Evolutionary conservation across 768 basidiomycete species (phyloP), one percentile per base, ranked within the genome.

Genomic region (Trametes gibbosa): DNA sequence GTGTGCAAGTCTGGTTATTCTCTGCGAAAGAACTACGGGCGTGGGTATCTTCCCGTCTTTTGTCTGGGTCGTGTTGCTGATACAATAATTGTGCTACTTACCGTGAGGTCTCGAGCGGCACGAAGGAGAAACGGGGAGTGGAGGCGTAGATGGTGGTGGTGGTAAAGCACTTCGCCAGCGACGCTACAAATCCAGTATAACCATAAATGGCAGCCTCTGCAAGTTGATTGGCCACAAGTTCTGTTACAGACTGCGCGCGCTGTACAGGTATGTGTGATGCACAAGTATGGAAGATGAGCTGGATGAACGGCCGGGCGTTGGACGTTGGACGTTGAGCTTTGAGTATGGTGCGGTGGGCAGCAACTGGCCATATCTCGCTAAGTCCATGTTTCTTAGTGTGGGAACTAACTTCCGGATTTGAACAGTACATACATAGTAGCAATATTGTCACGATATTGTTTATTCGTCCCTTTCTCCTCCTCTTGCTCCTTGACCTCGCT

Each of bases 131-230:
- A 32, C 10, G 29, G 37, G 37, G 6, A 39, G 19, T 19, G 45
- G 54, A 56, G 5, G 4, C 21, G 27, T 17, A 35, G 47, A 29
- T 42, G 41, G 29, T 29, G 42, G 50, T 29, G 10, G 37, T 14
- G 17, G 37, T 39, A 14, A 39, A 39, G 37, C 37, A 39, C 37
- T 39, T 39, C 54, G 60, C 55, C 54, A 61, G 50, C 55, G 45
- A 56, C 54, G 46, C 53, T 35, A 40, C 34, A 32, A 10, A 5
- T 32, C 29, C 29, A 32, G 60, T 60, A 56, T 56, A 39, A 41
- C 60, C 60, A 52, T 41, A 61, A 47, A 56, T 53, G 54, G 60
- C 9, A 51, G 12, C 21, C 39, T n/a, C 21, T 47, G 53, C 25
- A 41, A 48, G 56, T 56, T 40, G 39, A 56, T 47, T 56, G 46